Evolutionary conservation across 257 asterid species (phyloP).

Genomic region (Nicotiana knightiana): DNA sequence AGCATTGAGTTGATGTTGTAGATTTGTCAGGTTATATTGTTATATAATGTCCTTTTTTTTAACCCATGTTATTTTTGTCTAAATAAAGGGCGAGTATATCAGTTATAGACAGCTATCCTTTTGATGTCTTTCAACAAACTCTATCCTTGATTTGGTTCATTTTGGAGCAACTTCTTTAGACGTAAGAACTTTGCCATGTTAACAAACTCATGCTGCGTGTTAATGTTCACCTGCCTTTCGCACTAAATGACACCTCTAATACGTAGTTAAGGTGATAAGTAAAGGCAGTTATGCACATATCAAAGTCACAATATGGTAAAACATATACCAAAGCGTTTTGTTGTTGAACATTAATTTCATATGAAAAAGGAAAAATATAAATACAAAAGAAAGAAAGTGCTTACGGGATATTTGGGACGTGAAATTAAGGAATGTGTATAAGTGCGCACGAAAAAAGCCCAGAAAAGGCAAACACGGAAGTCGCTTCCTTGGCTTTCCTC

Average conservation of each 20-base stretch:
- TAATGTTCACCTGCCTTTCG: background rate
- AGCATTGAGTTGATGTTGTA: constrained; percentile 33
- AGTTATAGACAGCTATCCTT: background rate
- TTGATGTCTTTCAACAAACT: background rate
- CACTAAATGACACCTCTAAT: background rate
- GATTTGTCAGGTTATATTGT: constrained; percentile 17
- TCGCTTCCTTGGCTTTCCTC: background rate
- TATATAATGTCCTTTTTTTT: background rate
- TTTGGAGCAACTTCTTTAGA: background rate
- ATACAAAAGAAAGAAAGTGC: background rate
- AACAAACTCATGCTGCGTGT: background rate
- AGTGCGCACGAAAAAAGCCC: background rate
- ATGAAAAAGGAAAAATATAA: background rate
- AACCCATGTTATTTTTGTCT: background rate
- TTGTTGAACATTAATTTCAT: background rate
- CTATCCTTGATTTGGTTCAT: background rate
- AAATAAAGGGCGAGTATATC: background rate
- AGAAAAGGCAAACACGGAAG: background rate
- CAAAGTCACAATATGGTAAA: background rate
- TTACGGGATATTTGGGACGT: background rate
- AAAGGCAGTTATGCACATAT: background rate
- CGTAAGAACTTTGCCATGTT: background rate
- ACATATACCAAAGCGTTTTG: background rate
- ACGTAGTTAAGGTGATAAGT: background rate
- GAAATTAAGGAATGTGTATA: background rate